Evolutionary conservation across 305 asterid species (phyloP).

Genomic region (Fraxinus platypoda): DNA sequence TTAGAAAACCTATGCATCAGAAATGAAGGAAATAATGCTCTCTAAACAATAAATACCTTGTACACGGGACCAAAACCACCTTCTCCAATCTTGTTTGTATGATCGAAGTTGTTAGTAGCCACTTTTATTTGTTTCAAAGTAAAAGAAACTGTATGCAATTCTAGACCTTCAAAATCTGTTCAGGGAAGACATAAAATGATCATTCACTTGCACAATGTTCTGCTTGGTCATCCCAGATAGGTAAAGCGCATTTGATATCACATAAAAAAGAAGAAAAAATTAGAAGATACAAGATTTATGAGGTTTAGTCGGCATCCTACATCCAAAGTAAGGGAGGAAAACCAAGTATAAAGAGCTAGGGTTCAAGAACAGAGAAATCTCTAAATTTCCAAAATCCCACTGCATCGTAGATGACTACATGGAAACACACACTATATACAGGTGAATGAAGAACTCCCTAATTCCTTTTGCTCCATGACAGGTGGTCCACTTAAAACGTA

Average conservation of each 20-base stretch:
- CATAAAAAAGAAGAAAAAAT: neutral
- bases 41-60: constrained; percentile 50
- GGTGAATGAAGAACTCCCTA: neutral
- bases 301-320: neutral
- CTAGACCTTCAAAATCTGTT: constrained; percentile 69
- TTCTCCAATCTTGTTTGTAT: constrained; percentile 78
- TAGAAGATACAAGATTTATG: neutral
- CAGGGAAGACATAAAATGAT: constrained; percentile 12
- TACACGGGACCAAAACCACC: constrained; percentile 96
- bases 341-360: neutral
- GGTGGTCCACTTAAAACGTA: neutral
- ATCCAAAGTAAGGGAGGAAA: neutral
- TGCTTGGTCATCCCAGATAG: neutral
- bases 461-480: neutral
- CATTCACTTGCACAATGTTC: constrained; percentile 6
- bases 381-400: neutral
- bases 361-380: neutral
- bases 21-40: neutral
- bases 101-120: constrained; percentile 83
- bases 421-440: neutral
- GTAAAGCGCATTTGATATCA: neutral
- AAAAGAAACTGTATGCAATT: constrained; percentile 68
- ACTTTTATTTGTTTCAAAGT: constrained; percentile 73
- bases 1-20: constrained; percentile 22
- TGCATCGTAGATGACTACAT: neutral